Evolutionary conservation across 2,329 filamentous ascomycete genomes (phyloP), one percentile per base, ranked within the genome.

Genomic region (Dothideomycetes sp.): DNA sequence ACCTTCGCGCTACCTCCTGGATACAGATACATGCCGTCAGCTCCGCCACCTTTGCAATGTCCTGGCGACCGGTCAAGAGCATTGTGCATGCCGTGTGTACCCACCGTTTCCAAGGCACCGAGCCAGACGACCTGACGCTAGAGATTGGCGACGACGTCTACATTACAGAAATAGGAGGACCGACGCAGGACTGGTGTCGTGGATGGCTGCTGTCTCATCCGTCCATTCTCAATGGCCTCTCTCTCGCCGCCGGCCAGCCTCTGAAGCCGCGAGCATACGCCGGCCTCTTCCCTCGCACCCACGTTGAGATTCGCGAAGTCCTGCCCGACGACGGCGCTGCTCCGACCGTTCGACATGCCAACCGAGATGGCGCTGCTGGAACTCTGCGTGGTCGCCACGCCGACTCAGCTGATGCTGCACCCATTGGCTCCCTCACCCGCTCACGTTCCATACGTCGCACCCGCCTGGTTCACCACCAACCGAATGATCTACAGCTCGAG

Each of bases 61-160:
- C 88, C 75, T 98, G 91, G 91, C 81, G 84, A 75, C 89, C 91
- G 56, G 76, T 98, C 62, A 85, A 88, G 63, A 84, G 86, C 56
- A 95, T 98, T 69, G 91, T 88, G 58, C 98, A 96, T 70, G 93
- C 89, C 53, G 84, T 98, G 63, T 91, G 89, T 70, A 88, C 81
- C 50, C 94, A 88, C 61, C 91, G 91, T 29, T 98, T 98, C 66
- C 74, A 83, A 52, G 84, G 91, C 45, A 81, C 84, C 44, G 81
- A 81, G 49, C 78, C 87, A 39, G 84, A 87, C 59, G 91, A 98
- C 63, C 79, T 98, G 15, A 91, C 93, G 8, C 81, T 98, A 59
- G 88, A 98, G 63, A 85, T 98, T 48, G 91, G 91, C 60, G 91
- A 98, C 73, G 91, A 98, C 65, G 72, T 98, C 48, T 98, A 98